Conservation (phyloP, 257 asterid genomes). For the Cinchona pubescens region DNA sequence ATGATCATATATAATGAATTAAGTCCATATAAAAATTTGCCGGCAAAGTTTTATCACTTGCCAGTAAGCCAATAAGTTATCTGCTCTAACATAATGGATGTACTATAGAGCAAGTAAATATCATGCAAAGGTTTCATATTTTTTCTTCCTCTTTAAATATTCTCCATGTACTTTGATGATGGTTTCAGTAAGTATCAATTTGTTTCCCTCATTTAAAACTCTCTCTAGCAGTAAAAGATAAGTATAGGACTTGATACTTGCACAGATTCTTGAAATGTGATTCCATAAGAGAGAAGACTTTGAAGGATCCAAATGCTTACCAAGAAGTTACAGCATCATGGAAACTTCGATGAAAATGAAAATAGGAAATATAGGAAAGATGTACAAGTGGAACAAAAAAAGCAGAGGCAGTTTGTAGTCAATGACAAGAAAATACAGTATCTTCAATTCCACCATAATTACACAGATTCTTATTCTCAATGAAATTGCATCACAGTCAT, state of each 20-base stretch:
- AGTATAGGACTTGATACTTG: no score
- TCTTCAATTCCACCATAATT: background rate
- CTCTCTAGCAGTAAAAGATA: background rate
- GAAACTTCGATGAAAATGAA: background rate
- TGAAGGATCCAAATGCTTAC: background rate
- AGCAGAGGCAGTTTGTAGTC: background rate
- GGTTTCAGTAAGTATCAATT: background rate
- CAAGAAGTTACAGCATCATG: background rate
- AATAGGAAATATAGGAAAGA: background rate
- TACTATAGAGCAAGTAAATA: background rate
- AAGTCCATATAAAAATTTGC: no score
- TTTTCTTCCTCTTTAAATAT: background rate
- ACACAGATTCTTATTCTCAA: background rate
- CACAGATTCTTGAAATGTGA: background rate
- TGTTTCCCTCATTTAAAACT: background rate
- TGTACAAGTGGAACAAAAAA: background rate
- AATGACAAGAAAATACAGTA: background rate
- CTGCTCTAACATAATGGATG: background rate
- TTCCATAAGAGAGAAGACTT: background rate
- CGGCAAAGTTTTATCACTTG: no score
- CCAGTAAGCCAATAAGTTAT: no score
- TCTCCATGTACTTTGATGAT: conserved; percentile 1
- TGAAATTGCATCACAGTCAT: conserved; percentile 18
- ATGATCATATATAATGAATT: no score
- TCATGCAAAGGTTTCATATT: background rate